Evolutionary conservation across 495 filamentous ascomycete genomes (phyloP).

Genomic region (Lindgomyces ingoldianus): DNA sequence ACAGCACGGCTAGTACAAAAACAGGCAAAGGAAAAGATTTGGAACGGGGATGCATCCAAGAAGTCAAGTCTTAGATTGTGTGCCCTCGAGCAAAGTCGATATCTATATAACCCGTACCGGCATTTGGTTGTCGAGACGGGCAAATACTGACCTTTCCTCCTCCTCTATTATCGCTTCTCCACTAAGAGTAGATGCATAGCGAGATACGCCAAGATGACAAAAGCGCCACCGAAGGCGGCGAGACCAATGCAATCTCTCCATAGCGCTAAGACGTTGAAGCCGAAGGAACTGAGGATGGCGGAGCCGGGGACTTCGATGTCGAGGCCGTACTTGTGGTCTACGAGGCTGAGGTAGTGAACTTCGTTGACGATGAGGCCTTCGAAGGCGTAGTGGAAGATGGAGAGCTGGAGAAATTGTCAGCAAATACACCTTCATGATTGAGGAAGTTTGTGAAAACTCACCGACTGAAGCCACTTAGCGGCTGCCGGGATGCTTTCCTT

Average conservation of each 20-base stretch:
- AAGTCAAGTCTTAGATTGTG: no score
- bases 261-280: conserved; percentile 79
- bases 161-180: conserved; percentile 69
- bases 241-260: conserved; percentile 85
- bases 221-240: conserved; percentile 75
- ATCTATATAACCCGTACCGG: no score
- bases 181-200: conserved; percentile 94
- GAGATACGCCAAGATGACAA: conserved; percentile 83
- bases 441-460: conserved; percentile 45
- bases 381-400: conserved; percentile 98
- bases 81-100: no score
- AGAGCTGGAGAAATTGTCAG: conserved; percentile 57
- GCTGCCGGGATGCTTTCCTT: conserved; percentile 85
- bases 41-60: no score
- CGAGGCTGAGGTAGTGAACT: conserved; percentile 82
- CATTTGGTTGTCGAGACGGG: no score
- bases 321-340: conserved; percentile 89
- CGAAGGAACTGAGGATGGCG: conserved; percentile 90
- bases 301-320: conserved; percentile 96
- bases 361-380: conserved; percentile 98
- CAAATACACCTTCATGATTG: not conserved
- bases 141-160: no score
- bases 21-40: no score
- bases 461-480: conserved; percentile 83
- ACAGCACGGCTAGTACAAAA: no score